These are phyloP conservation scores for Ceriops decandra DNA, from an alignment of 345 rosid species.

Conservation along the genomic window DNA sequence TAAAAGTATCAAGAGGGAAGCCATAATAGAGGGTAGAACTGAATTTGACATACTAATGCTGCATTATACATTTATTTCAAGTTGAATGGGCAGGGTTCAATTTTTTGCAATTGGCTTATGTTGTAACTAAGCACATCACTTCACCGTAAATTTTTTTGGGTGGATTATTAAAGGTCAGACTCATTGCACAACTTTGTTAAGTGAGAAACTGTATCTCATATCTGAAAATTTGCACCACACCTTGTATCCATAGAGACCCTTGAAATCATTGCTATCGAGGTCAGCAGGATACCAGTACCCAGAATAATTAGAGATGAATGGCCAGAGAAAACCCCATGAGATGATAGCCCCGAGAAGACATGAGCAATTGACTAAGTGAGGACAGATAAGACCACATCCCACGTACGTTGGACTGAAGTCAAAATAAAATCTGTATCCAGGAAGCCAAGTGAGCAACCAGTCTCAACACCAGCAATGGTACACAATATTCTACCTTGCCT, in stretches of 20 bases:
- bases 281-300: conserved; percentile 91
- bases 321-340: conserved; percentile 95
- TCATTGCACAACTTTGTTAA: too few relatives aligned
- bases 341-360: conserved; percentile 84
- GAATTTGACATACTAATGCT: too few relatives aligned
- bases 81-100: too few relatives aligned
- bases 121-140: too few relatives aligned
- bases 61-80: too few relatives aligned
- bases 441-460: conserved; percentile 6
- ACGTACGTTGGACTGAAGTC: conserved; percentile 93
- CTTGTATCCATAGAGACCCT: conserved; percentile 94
- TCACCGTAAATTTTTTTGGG: too few relatives aligned
- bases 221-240: conserved; percentile 27
- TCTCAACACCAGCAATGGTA: neutral
- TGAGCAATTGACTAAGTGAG: conserved; percentile 88
- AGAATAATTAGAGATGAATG: conserved; percentile 62
- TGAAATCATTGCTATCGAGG: conserved; percentile 73
- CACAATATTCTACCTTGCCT: neutral
- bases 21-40: too few relatives aligned
- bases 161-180: too few relatives aligned
- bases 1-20: too few relatives aligned
- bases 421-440: conserved; percentile 67
- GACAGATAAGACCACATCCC: conserved; percentile 97
- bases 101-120: too few relatives aligned
- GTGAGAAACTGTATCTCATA: neutral